Percentiles rank a stretch among this genome's conserved stretches.
These are phyloP conservation scores for Colletotrichum graminicola DNA, from an alignment of 2,329 filamentous ascomycete genomes.

Conservation along the genomic window DNA sequence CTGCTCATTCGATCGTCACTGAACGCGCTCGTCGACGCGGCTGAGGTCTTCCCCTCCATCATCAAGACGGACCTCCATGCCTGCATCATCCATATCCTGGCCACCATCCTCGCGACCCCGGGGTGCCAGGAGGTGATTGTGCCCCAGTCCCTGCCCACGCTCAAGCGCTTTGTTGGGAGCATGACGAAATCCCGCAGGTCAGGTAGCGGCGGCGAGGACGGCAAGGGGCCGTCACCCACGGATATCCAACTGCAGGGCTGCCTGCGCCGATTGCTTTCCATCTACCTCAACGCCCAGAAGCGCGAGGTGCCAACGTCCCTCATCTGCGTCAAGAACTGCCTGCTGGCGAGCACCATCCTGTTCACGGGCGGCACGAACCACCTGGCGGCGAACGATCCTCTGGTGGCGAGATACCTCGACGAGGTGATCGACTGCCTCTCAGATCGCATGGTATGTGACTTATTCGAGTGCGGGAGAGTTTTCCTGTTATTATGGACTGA, in stretches of 20 bases:
- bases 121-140: slow-evolving; percentile 90
- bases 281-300: slow-evolving; percentile 81
- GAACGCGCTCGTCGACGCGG: slow-evolving; percentile 91
- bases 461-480: not conserved
- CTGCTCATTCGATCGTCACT: slow-evolving; percentile 83
- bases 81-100: slow-evolving; percentile 96
- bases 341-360: slow-evolving; percentile 89
- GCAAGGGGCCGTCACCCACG: slow-evolving; percentile 60
- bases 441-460: slow-evolving; percentile 77
- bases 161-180: slow-evolving; percentile 89
- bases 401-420: slow-evolving; percentile 80
- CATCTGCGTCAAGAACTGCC: slow-evolving; percentile 90
- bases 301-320: slow-evolving; percentile 81
- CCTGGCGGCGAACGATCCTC: slow-evolving; percentile 79
- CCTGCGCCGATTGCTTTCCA: slow-evolving; percentile 83
- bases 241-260: slow-evolving; percentile 83
- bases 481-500: slow-evolving; percentile 18
- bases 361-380: slow-evolving; percentile 83
- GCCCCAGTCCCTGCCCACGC: slow-evolving; percentile 88
- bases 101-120: slow-evolving; percentile 89
- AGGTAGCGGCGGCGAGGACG: slow-evolving; percentile 45
- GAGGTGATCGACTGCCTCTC: slow-evolving; percentile 88
- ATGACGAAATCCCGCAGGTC: slow-evolving; percentile 67
- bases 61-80: slow-evolving; percentile 97
- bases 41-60: slow-evolving; percentile 94